A percentile compares a stretch with the other conserved stretches of the same genome.
phyloP scores from a whole-genome alignment of 2,329 filamentous ascomycete species.

The Aspergillus aculeatinus region DNA sequence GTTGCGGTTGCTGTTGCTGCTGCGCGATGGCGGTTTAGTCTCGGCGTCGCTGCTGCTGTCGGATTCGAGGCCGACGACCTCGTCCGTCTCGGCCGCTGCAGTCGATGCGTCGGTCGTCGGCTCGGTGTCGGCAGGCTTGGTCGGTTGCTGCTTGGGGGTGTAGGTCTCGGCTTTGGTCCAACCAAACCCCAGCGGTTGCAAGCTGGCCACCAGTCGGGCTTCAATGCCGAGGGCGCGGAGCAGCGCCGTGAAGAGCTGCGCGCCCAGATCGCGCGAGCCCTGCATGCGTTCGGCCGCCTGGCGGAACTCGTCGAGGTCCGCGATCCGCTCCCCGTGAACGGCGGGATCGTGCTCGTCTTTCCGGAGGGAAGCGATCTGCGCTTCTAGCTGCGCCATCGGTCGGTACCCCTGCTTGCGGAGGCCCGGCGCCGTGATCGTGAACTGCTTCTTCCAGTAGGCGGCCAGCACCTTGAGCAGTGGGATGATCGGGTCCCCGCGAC shows the following conservation, averaged over 20 bases:
- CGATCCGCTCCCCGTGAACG: slow-evolving; percentile 73
- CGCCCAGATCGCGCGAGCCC: slow-evolving; percentile 83
- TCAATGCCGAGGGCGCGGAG: slow-evolving; percentile 78
- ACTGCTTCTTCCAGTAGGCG: slow-evolving; percentile 85
- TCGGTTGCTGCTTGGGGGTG: slow-evolving; percentile 36
- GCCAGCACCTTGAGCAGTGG: slow-evolving; percentile 73
- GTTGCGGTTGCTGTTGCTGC: slow-evolving; percentile 36
- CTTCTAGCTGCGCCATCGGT: slow-evolving; percentile 69
- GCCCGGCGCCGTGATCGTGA: slow-evolving; percentile 72
- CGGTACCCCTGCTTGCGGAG: slow-evolving; percentile 90
- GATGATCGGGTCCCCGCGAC: slow-evolving; percentile 77
- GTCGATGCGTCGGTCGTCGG: neutral
- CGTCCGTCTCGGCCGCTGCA: slow-evolving; percentile 11
- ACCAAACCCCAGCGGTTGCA: slow-evolving; percentile 86
- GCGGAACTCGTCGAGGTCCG: slow-evolving; percentile 66
- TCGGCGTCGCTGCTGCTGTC: slow-evolving; percentile 22
- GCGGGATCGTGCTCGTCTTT: slow-evolving; percentile 61
- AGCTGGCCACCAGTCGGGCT: slow-evolving; percentile 74
- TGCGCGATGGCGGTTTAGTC: slow-evolving; percentile 6
- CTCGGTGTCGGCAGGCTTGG: neutral
- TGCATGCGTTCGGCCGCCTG: slow-evolving; percentile 65
- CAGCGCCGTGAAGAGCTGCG: slow-evolving; percentile 85
- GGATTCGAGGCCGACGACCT: slow-evolving; percentile 21
- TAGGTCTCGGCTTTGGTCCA: slow-evolving; percentile 87
- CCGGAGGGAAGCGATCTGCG: slow-evolving; percentile 69